Evolutionary conservation across 176 grass and related monocot genomes (phyloP).

Genomic region (Carex littledalei): DNA sequence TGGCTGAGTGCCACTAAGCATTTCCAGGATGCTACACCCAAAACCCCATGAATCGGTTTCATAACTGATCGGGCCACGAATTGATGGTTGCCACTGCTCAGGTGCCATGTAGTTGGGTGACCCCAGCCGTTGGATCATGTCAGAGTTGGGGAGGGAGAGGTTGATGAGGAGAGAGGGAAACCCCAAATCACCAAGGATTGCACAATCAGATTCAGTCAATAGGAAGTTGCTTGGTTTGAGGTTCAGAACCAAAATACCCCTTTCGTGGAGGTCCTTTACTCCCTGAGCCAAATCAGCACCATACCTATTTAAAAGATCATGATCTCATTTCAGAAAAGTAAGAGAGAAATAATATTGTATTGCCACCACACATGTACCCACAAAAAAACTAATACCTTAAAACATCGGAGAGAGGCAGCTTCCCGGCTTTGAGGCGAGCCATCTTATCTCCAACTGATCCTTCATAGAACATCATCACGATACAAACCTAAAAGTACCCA

Average conservation of each 20-base stretch:
- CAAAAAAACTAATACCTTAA: conserved; percentile 51
- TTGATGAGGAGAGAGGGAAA: conserved; percentile 68
- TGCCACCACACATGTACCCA: background rate
- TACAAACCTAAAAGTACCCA: conserved; percentile 57
- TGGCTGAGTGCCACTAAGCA: conserved; percentile 79
- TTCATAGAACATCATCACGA: conserved; percentile 96
- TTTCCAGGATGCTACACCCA: conserved; percentile 92
- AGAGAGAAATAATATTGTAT: background rate
- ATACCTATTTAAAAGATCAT: conserved; percentile 44
- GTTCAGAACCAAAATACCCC: conserved; percentile 69
- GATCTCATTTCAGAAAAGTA: background rate
- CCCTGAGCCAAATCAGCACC: conserved; percentile 75
- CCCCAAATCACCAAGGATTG: conserved; percentile 82
- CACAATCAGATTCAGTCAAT: conserved; percentile 46
- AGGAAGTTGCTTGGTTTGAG: conserved; percentile 93
- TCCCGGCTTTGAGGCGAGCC: conserved; percentile 83
- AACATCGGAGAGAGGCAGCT: conserved; percentile 69
- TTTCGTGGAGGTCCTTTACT: conserved; percentile 64
- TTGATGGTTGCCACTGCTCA: conserved; percentile 86
- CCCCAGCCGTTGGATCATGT: conserved; percentile 70
- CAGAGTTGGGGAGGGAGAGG: conserved; percentile 60
- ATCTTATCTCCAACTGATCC: conserved; percentile 90
- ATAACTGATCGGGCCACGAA: conserved; percentile 71
- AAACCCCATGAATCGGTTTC: conserved; percentile 92
- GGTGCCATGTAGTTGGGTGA: conserved; percentile 98